A percentile compares a stretch with the other conserved stretches of the same genome.
phyloP scores from a whole-genome alignment of 1,284 basidiomycete species.

The Ganoderma resinaceum region DNA sequence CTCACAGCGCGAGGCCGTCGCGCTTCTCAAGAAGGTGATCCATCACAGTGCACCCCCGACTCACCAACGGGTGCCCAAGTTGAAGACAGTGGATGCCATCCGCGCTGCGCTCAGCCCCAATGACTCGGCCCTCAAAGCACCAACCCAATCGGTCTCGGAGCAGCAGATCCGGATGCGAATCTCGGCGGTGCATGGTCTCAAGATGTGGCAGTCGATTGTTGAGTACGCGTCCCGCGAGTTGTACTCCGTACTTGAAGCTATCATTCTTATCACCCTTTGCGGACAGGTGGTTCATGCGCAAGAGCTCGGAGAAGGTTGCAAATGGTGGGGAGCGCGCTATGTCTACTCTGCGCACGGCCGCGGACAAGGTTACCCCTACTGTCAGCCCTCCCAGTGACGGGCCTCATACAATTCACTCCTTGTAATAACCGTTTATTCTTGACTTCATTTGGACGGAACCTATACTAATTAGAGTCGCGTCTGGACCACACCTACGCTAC shows the following conservation, averaged over 20 bases:
- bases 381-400: not conserved
- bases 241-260: not conserved
- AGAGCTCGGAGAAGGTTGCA: constrained; percentile 48
- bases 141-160: constrained; percentile 64
- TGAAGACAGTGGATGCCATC: constrained; percentile 52
- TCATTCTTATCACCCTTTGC: not conserved
- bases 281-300: constrained; percentile 55
- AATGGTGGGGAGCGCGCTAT: constrained; percentile 40
- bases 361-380: constrained; percentile 22
- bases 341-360: constrained; percentile 31
- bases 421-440: not conserved
- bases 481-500: no score
- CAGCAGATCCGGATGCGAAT: constrained; percentile 53
- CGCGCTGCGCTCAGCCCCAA: constrained; percentile 57
- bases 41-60: constrained; percentile 64
- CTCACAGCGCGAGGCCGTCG: constrained; percentile 58
- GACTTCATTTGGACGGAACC: not conserved
- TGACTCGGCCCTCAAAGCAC: constrained; percentile 56
- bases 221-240: constrained; percentile 41
- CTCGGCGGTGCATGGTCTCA: constrained; percentile 57
- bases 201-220: constrained; percentile 60
- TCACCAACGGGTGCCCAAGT: constrained; percentile 58
- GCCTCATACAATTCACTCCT: not conserved
- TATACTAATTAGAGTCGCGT: no score
- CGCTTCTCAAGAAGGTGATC: constrained; percentile 61